Base-by-base conservation (phyloP, 148 eudicot species). In the Camellia japonica region DNA sequence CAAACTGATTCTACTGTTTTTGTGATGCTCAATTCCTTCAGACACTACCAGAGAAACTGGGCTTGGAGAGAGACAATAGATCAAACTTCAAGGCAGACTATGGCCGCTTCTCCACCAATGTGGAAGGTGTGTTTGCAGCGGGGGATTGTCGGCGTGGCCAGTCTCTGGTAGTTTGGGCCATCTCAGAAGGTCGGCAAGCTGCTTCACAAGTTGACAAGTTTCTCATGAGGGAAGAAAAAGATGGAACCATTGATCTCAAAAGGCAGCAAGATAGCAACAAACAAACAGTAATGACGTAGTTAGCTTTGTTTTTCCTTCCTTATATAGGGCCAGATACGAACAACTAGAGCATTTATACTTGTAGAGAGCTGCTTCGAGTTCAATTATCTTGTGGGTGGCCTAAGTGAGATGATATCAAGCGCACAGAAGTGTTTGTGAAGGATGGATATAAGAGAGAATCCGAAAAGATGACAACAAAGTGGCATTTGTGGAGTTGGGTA, bases 111-210 rank as follows among this genome's bases (percentile, higher is more conserved):
- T 86, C 97, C 23, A 96, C 98, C 74, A 93, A 71, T 49, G 90
- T 92, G 15, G 98, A 96, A 4, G 98, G 99, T 0, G 87, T 96
- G 16, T 96, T 96, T 75, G 99, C 98, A 4, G 98, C 99, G 1
- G 99, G 99, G 0, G 99, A 96, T 67, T 96, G 99, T 67, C 85
- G 99, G n/a, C 90, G 99, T 4, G 99, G 99, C 9, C 99, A 96
- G 82, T 96, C 99, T 0, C 79, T 96, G 82, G 94, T 96, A 76
- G 99, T 96, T 20, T 96, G 99, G 99, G 99, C 83, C 41, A 92
- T 96, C 79, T 77, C 90, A 6, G 99, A 96, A 83, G 99, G 99
- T 20, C 82, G 99, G 23, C 95, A 92, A 87, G 94, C 98, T 69
- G 99, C 99, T 61, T 76, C 94, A 4, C 95, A 92, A 68, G 98